Conservation (phyloP, 202 grass and related monocot genomes). For the Sporobolus alterniflorus region DNA sequence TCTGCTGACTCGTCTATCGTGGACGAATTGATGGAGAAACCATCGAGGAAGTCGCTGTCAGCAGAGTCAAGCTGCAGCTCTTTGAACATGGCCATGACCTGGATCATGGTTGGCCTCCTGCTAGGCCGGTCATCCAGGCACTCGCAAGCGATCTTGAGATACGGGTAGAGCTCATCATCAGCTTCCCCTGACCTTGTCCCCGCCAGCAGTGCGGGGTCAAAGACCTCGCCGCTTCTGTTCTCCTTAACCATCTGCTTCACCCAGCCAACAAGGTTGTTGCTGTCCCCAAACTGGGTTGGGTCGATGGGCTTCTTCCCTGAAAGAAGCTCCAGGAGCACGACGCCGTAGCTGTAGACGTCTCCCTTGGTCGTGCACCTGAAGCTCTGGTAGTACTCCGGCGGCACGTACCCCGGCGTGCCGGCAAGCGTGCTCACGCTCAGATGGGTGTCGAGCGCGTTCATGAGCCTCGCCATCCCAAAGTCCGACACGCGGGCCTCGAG, state of each 20-base stretch:
- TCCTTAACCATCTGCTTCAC: conserved; percentile 95
- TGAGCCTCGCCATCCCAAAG: conserved; percentile 91
- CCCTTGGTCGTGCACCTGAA: conserved; percentile 96
- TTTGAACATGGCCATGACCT: conserved; percentile 99
- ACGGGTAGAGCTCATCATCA: conserved; percentile 75
- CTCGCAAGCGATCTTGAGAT: conserved; percentile 87
- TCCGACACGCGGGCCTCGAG: conserved; percentile 83
- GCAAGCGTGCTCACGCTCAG: conserved; percentile 96
- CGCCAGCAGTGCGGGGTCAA: conserved; percentile 59
- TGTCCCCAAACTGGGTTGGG: conserved; percentile 77
- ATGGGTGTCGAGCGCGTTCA: conserved; percentile 89
- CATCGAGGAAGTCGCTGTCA: conserved; percentile 77
- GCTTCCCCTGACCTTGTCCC: conserved; percentile 60
- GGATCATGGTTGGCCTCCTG: conserved; percentile 91
- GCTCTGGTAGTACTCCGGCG: conserved; percentile 96
- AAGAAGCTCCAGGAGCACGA: conserved; percentile 93
- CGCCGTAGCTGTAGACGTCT: conserved; percentile 94
- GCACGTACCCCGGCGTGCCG: conserved; percentile 94
- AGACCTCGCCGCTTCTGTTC: conserved; percentile 70
- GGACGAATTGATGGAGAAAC: conserved; percentile 52
- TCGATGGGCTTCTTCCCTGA: conserved; percentile 97
- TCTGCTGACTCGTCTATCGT: conserved; percentile 79
- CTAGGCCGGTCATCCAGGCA: conserved; percentile 82
- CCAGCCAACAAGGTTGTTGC: conserved; percentile 96
- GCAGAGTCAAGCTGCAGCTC: conserved; percentile 82